Base-by-base conservation (phyloP, 345 rosid species). In the Salix suchowensis region DNA sequence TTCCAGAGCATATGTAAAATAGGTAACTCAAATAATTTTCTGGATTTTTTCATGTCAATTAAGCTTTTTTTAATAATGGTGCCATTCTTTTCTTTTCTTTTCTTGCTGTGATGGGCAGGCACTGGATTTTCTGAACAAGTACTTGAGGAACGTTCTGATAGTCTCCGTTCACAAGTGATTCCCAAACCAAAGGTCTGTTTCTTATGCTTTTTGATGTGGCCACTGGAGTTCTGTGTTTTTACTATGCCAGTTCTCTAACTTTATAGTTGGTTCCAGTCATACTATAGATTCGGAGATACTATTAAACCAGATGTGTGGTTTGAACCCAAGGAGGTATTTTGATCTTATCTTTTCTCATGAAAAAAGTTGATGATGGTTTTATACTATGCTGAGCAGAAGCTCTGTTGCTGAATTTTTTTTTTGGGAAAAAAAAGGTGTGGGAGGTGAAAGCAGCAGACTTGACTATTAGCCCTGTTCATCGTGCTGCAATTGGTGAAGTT, bases 361-460 rank as follows among this genome's bases (percentile, higher is more conserved):
- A 44, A 44, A 44, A 58, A n/a, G 23, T 19, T 58, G 7, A 58
- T 58, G 64, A 3, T 58, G 19, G 28, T n/a, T n/a, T 19, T 44
- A 44, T 14, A 12, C 50, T 44, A 12, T 44, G 50, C 50, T 44
- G 50, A 44, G 50, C 50, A 12, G 50, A 44, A 13, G 50, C 16
- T 44, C 16, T 14, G 16, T 44, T 44, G 50, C 50, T 44, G 50
- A 12, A 4, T 4, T 44, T 44, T 44, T 13, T 12, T 12, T 44
- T 44, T 3, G 9, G 62, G 26, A 10, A 55, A 55, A 75, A 73
- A 67, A 79, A 93, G 98, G 99, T 96, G 23, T 96, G 99, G 98
- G 97, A 96, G 88, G 99, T 96, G 73, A 93, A 92, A 88, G 99
- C 97, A 83, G 97, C 98, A 72, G 99, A 96, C 80, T 82, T 93